Evolutionary conservation across 768 basidiomycete genomes (phyloP).

Genomic region (Harrya chromipes): DNA sequence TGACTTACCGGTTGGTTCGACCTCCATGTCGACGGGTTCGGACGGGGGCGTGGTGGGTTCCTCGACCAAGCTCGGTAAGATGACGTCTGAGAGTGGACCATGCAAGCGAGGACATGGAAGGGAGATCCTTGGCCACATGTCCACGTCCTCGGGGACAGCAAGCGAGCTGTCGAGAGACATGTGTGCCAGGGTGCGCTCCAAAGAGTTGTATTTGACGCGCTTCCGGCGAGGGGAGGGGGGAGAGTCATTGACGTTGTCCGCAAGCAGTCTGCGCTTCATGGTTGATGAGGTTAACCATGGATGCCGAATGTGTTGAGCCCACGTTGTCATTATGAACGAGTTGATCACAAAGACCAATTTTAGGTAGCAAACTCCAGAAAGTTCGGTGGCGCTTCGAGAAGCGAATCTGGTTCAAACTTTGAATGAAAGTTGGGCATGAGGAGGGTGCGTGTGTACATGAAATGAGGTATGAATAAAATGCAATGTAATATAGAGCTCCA

Average conservation of each 20-base stretch:
- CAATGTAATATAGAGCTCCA: slow-evolving; percentile 8
- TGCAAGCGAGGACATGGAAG: slow-evolving; percentile 3
- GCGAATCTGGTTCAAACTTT: not conserved
- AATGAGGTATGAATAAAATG: not conserved
- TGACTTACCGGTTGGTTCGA: slow-evolving; percentile 60
- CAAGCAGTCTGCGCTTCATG: slow-evolving; percentile 38
- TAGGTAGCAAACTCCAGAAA: slow-evolving; percentile 5
- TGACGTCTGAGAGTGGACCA: slow-evolving; percentile 4
- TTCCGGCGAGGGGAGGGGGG: slow-evolving; percentile 34
- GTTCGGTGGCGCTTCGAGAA: slow-evolving; percentile 3
- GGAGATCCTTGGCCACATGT: slow-evolving; percentile 14
- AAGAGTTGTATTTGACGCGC: slow-evolving; percentile 44
- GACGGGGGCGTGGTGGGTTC: slow-evolving; percentile 37
- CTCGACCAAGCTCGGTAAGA: slow-evolving; percentile 41
- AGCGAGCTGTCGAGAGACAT: slow-evolving; percentile 33
- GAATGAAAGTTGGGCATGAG: no score
- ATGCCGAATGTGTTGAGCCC: slow-evolving; percentile 36
- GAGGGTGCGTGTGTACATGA: no score
- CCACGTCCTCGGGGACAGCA: slow-evolving; percentile 13
- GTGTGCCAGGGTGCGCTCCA: slow-evolving; percentile 59
- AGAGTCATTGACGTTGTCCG: slow-evolving; percentile 10
- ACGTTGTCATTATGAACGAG: slow-evolving; percentile 27
- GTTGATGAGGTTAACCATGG: slow-evolving; percentile 43
- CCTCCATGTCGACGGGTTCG: slow-evolving; percentile 64
- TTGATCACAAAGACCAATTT: not conserved